phyloP scores from a whole-genome alignment of 2,329 filamentous ascomycete genomes.

The Fusarium sp. region DNA sequence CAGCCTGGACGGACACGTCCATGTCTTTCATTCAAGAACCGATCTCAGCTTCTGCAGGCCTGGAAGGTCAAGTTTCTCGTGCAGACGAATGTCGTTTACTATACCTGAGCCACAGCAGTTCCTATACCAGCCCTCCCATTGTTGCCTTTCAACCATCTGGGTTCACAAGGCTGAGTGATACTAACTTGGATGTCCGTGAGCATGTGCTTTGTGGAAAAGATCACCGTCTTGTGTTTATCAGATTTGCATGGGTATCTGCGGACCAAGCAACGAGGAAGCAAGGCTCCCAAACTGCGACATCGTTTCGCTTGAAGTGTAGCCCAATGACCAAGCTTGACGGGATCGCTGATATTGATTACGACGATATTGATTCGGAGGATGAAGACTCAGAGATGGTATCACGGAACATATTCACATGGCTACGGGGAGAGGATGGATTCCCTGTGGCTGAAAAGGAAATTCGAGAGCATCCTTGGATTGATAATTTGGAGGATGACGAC shows the following conservation, averaged over 20 bases:
- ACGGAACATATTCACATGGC: neutral
- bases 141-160: neutral
- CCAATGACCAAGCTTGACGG: neutral
- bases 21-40: neutral
- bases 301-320: neutral
- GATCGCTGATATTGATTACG: neutral
- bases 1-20: neutral
- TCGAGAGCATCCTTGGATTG: neutral
- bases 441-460: neutral
- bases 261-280: neutral
- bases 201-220: neutral
- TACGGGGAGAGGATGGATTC: neutral
- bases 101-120: neutral
- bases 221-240: neutral
- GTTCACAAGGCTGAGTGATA: neutral
- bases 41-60: neutral
- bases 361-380: neutral
- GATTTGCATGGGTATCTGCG: neutral
- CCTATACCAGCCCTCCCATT: neutral
- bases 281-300: neutral
- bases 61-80: neutral
- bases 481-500: neutral
- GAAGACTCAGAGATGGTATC: neutral
- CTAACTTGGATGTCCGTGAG: neutral
- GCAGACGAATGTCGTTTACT: neutral